Evolutionary conservation across 352 stramenopile genomes (phyloP).

Genomic region (Globisporangium parvum): DNA sequence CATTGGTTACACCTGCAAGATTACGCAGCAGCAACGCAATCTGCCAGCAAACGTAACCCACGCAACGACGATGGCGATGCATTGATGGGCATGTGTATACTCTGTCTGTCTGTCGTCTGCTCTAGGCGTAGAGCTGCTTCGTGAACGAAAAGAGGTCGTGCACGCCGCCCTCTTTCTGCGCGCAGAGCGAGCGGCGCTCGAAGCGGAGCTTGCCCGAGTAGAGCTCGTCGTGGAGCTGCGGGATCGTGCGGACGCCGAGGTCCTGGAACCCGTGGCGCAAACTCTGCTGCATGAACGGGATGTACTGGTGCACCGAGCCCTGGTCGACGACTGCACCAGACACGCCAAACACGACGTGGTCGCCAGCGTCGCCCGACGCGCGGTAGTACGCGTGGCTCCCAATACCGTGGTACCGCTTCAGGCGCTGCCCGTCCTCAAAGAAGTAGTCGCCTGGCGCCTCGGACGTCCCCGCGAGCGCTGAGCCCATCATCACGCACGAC

Average conservation of each 20-base stretch:
- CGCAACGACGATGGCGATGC: too few relatives aligned
- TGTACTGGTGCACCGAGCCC: conserved; percentile 95
- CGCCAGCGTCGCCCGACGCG: conserved; percentile 41
- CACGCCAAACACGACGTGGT: conserved; percentile 97
- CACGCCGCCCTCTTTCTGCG: conserved; percentile 96
- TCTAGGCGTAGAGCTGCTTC: conserved; percentile 77
- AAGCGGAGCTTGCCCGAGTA: conserved; percentile 85
- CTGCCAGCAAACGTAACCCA: too few relatives aligned
- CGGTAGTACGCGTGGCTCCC: conserved; percentile 93
- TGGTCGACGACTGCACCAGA: conserved; percentile 97
- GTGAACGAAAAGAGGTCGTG: conserved; percentile 96
- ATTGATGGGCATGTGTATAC: too few relatives aligned
- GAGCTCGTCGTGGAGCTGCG: conserved; percentile 72
- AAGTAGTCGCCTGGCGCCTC: conserved; percentile 99
- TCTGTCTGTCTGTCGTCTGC: background rate
- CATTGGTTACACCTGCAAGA: too few relatives aligned
- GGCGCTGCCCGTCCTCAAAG: conserved; percentile 97
- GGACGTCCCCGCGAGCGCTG: conserved; percentile 95
- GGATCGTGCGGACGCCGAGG: conserved; percentile 87
- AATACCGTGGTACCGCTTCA: conserved; percentile 99
- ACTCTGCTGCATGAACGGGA: conserved; percentile 97
- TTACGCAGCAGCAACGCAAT: too few relatives aligned
- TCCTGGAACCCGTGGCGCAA: conserved; percentile 97
- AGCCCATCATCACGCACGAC: conserved; percentile 98
- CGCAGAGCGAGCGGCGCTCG: conserved; percentile 95